Evolutionary conservation across 2,329 filamentous ascomycete genomes (phyloP).

Genomic region (Didymella glomerata): DNA sequence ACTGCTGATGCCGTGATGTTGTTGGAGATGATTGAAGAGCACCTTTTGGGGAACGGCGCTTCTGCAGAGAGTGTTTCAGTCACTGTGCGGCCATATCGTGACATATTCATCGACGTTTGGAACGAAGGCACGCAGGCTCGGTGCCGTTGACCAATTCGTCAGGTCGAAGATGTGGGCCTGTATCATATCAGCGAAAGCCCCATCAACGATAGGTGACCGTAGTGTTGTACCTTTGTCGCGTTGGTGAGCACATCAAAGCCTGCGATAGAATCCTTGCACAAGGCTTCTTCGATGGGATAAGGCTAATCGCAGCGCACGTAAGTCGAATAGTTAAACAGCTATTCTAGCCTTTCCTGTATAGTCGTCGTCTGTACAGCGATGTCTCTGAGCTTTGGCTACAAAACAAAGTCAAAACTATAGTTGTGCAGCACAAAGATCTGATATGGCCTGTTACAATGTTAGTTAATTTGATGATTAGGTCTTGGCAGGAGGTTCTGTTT

Average conservation of each 20-base stretch:
- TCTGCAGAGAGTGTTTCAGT: neutral
- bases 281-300: neutral
- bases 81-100: neutral
- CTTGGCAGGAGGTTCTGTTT: neutral
- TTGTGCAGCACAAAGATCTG: neutral
- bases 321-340: neutral
- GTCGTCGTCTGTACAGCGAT: neutral
- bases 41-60: neutral
- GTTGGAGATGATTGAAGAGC: neutral
- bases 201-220: neutral
- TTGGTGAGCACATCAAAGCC: neutral
- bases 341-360: neutral
- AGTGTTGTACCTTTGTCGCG: neutral
- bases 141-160: neutral
- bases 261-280: neutral
- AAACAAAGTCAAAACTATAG: neutral
- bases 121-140: neutral
- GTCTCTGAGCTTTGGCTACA: neutral
- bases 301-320: neutral
- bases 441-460: neutral
- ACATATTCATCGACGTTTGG: neutral
- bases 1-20: slow-evolving; percentile 1
- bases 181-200: neutral
- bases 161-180: neutral
- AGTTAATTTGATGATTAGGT: neutral